These are phyloP conservation scores for Dicorynia guianensis DNA, from an alignment of 306 rosid genomes.

Conservation along the genomic window DNA sequence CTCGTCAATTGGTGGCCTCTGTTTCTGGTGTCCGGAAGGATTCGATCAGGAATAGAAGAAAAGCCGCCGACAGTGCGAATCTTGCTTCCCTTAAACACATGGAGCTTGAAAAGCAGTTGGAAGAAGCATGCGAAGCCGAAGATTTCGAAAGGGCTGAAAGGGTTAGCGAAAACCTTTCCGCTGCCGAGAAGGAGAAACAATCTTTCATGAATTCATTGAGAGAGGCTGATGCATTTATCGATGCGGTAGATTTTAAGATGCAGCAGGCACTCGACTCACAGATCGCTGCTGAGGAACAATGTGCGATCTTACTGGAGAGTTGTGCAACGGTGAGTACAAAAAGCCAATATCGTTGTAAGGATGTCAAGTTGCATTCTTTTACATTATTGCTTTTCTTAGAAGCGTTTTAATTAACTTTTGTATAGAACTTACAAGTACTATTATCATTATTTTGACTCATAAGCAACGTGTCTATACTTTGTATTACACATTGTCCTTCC, in stretches of 20 bases:
- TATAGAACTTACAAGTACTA: constrained; percentile 2
- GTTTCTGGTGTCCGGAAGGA: constrained; percentile 67
- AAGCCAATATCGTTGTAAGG: background rate
- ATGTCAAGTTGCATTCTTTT: background rate
- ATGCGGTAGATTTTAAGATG: constrained; percentile 65
- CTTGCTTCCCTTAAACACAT: constrained; percentile 48
- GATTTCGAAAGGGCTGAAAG: constrained; percentile 79
- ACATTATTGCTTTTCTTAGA: constrained; percentile 19
- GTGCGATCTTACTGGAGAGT: constrained; percentile 56
- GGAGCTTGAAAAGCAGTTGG: constrained; percentile 71
- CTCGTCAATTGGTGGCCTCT: constrained; percentile 56
- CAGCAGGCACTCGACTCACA: constrained; percentile 60
- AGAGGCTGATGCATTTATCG: constrained; percentile 60
- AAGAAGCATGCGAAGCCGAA: constrained; percentile 84
- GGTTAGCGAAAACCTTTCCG: constrained; percentile 68
- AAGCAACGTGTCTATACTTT: background rate
- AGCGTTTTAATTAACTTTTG: constrained; percentile 6
- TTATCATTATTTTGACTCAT: background rate
- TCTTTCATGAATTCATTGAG: constrained; percentile 49
- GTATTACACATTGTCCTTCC: background rate
- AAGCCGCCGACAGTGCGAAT: constrained; percentile 51
- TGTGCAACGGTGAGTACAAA: constrained; percentile 59
- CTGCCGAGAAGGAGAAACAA: constrained; percentile 64
- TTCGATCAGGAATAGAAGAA: constrained; percentile 63
- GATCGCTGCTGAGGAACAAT: constrained; percentile 70